phyloP scores from a whole-genome alignment of 192 early-diverging fungal species.

The Coemansia sp. region DNA sequence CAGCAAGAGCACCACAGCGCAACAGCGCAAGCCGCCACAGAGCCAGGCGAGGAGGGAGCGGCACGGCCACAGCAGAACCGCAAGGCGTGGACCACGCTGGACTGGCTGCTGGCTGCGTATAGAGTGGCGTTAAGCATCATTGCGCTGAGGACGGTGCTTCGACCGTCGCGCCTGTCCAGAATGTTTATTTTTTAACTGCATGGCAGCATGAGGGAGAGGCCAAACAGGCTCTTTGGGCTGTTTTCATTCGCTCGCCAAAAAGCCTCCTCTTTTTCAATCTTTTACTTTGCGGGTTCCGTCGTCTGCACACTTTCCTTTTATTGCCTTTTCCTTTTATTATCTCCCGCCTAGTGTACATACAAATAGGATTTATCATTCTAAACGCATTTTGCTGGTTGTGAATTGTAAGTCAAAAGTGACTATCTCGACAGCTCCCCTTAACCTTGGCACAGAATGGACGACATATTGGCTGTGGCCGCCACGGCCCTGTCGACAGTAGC shows the following conservation, averaged over 20 bases:
- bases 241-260: too few relatives aligned
- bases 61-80: slow-evolving; percentile 7
- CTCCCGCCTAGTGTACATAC: neutral
- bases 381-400: neutral
- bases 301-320: too few relatives aligned
- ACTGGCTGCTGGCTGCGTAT: slow-evolving; percentile 47
- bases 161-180: slow-evolving; percentile 30
- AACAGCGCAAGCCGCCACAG: neutral
- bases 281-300: too few relatives aligned
- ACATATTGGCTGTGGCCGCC: neutral
- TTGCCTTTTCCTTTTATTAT: neutral
- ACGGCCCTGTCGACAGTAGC: neutral
- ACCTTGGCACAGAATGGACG: neutral
- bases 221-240: too few relatives aligned
- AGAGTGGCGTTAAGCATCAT: slow-evolving; percentile 38
- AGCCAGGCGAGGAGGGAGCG: neutral
- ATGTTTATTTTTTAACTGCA: slow-evolving; percentile 11
- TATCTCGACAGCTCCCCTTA: too few relatives aligned
- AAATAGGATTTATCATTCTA: too few relatives aligned
- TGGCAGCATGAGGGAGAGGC: neutral
- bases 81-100: slow-evolving; percentile 38
- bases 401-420: neutral
- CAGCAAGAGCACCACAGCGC: slow-evolving; percentile 3
- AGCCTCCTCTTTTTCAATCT: too few relatives aligned
- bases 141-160: slow-evolving; percentile 38